Percentiles rank a stretch among this genome's conserved stretches.
These are phyloP conservation scores for Penicillium antarcticum DNA, from an alignment of 495 filamentous ascomycete species.

Conservation along the genomic window DNA sequence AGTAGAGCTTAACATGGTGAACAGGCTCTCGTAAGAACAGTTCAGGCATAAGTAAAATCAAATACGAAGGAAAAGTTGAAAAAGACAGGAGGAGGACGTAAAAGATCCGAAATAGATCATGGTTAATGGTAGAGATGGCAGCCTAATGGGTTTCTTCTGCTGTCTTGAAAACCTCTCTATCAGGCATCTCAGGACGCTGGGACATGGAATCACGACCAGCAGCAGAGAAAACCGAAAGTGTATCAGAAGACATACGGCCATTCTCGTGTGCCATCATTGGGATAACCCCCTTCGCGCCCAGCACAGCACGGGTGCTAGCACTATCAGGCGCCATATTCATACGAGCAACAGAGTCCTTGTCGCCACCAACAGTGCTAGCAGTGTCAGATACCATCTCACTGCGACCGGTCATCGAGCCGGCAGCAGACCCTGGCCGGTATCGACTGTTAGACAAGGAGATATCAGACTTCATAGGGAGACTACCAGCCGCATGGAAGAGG, in stretches of 20 bases:
- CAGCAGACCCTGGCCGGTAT: conserved; percentile 24
- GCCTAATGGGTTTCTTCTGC: conserved; percentile 16
- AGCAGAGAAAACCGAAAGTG: conserved; percentile 15
- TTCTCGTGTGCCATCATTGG: conserved; percentile 15
- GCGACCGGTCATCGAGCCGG: conserved; percentile 27
- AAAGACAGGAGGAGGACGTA: not conserved
- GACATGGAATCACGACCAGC: conserved; percentile 8
- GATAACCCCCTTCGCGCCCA: conserved; percentile 30
- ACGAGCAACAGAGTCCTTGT: conserved; percentile 22
- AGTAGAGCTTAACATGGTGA: not conserved
- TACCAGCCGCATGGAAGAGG: conserved; percentile 33
- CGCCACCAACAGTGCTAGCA: conserved; percentile 31
- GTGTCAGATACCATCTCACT: conserved; percentile 33
- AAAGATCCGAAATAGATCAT: not conserved
- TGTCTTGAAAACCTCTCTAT: conserved; percentile 27
- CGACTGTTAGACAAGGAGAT: conserved; percentile 14
- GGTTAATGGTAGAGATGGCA: conserved; percentile 1
- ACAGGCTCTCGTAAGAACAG: not conserved
- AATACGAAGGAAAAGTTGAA: not conserved
- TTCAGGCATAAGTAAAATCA: not conserved
- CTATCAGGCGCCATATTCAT: conserved; percentile 22
- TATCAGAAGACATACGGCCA: conserved; percentile 26
- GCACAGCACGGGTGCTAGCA: conserved; percentile 37
- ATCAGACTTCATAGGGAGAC: conserved; percentile 25
- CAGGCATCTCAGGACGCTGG: conserved; percentile 29